phyloP scores from a whole-genome alignment of 1,139 yeast genomes.

The Eremothecium cymbalariae region DNA sequence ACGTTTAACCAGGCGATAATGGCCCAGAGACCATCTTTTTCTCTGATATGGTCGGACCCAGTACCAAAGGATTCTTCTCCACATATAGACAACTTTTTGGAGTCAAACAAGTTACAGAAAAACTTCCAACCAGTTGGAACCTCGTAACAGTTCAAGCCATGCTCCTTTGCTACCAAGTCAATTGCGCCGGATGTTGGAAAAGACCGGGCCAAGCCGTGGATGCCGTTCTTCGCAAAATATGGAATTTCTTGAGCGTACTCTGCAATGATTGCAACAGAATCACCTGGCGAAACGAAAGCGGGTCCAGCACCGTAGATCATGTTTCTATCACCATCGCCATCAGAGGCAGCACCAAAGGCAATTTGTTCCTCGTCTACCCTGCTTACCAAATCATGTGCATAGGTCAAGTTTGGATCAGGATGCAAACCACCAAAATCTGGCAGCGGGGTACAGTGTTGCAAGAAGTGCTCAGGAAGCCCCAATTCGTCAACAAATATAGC shows the following conservation, averaged over 20 bases:
- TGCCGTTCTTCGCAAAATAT: constrained; percentile 78
- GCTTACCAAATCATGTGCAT: constrained; percentile 80
- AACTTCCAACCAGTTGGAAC: constrained; percentile 99
- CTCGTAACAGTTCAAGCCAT: constrained; percentile 73
- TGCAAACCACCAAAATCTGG: constrained; percentile 97
- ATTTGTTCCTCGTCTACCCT: constrained; percentile 72
- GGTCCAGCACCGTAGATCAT: constrained; percentile 92
- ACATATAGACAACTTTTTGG: constrained; percentile 86
- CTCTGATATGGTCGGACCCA: constrained; percentile 94
- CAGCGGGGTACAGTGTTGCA: constrained; percentile 72
- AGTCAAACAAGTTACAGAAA: constrained; percentile 91
- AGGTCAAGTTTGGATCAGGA: constrained; percentile 96
- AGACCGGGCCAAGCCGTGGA: constrained; percentile 91
- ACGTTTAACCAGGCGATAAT: constrained; percentile 94
- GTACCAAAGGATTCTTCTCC: constrained; percentile 99
- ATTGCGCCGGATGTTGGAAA: constrained; percentile 97
- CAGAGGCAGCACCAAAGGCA: constrained; percentile 96
- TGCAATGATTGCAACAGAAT: constrained; percentile 93
- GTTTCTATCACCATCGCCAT: constrained; percentile 98
- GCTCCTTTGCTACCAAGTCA: constrained; percentile 78
- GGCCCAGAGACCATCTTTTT: constrained; percentile 98
- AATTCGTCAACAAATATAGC: constrained; percentile 78
- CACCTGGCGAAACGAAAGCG: constrained; percentile 98
- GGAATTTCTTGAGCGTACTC: constrained; percentile 86
- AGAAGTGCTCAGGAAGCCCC: constrained; percentile 52